These are phyloP conservation scores for Chamaenerion angustifolium DNA, from an alignment of 345 rosid genomes.

Conservation along the genomic window DNA sequence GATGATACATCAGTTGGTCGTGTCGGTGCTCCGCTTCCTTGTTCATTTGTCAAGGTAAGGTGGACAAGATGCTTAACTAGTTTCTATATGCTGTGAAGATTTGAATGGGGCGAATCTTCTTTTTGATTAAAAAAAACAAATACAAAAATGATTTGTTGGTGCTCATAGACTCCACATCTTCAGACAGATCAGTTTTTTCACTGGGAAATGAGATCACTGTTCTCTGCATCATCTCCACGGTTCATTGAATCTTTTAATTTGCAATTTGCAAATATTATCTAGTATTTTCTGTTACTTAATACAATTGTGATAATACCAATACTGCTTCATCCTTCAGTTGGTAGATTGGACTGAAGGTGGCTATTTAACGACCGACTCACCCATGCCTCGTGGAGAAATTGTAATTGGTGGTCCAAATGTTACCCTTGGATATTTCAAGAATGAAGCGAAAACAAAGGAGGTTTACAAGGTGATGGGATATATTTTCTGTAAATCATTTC, in stretches of 20 bases:
- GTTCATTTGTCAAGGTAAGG: conserved; percentile 80
- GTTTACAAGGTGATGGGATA: conserved; percentile 56
- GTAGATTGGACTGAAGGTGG: conserved; percentile 97
- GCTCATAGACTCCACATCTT: no score
- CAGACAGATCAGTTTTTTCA: no score
- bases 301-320: background rate
- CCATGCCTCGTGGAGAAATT: conserved; percentile 95
- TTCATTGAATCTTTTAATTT: no score
- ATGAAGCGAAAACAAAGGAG: conserved; percentile 76
- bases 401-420: conserved; percentile 90
- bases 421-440: conserved; percentile 83
- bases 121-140: background rate
- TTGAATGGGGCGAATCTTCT: background rate
- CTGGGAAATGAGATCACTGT: no score
- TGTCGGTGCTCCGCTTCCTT: conserved; percentile 94
- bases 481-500: background rate
- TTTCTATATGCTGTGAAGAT: background rate
- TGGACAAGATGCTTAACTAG: background rate
- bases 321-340: conserved; percentile 42
- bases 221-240: no score
- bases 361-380: conserved; percentile 54
- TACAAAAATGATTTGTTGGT: no score
- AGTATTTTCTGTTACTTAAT: no score
- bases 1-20: conserved; percentile 96
- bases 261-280: no score